Conservation (phyloP, 768 basidiomycete species). For the Leccinum boreale region DNA sequence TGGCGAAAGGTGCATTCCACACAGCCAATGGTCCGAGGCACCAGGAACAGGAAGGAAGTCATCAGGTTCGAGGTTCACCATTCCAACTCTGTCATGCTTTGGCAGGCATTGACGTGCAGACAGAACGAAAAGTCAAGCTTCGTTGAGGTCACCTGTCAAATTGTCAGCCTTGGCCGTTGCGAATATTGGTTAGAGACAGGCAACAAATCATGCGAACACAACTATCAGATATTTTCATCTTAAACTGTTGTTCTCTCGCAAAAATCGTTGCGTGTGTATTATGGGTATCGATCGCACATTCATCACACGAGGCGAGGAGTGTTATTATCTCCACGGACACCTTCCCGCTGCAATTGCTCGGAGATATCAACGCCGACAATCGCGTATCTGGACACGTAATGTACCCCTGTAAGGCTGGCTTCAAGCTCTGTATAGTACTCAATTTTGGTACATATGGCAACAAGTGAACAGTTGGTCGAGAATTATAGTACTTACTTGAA, state of each 20-base stretch:
- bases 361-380: slow-evolving; percentile 11
- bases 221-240: neutral
- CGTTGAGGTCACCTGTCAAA: neutral
- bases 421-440: neutral
- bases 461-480: neutral
- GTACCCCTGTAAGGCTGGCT: neutral
- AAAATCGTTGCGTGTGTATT: neutral
- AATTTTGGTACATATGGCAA: neutral
- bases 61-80: neutral
- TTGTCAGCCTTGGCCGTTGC: neutral
- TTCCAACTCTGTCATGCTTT: neutral
- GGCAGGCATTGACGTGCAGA: slow-evolving; percentile 3
- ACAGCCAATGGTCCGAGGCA: slow-evolving; percentile 20
- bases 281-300: neutral
- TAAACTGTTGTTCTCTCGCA: neutral
- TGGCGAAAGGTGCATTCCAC: slow-evolving; percentile 7
- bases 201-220: neutral
- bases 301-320: neutral
- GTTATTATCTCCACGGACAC: neutral
- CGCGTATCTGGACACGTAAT: slow-evolving; percentile 14
- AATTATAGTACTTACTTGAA: neutral
- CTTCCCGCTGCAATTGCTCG: neutral
- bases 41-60: slow-evolving; percentile 18
- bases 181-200: neutral
- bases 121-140: neutral